These are phyloP conservation scores for Anthracocystis panici-leucophaei DNA, from an alignment of 1,284 basidiomycete species.

Conservation along the genomic window DNA sequence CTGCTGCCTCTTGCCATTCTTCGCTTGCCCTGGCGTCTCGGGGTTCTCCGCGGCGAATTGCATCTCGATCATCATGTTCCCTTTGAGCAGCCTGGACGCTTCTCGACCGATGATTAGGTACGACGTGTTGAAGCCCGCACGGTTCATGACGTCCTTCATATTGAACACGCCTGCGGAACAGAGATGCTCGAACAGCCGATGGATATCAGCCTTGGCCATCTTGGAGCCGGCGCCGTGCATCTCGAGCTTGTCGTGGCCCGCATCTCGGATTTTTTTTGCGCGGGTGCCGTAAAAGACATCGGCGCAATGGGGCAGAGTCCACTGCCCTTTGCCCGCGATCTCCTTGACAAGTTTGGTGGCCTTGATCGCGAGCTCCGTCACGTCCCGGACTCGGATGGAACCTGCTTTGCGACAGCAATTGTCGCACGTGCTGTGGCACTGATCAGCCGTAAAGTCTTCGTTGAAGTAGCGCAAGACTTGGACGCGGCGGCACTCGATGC, in stretches of 20 bases:
- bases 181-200: slow-evolving; percentile 77
- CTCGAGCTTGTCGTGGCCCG: slow-evolving; percentile 73
- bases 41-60: slow-evolving; percentile 41
- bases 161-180: slow-evolving; percentile 71
- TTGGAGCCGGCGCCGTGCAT: slow-evolving; percentile 75
- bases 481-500: slow-evolving; percentile 85
- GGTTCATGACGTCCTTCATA: slow-evolving; percentile 67
- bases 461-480: slow-evolving; percentile 81
- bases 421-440: slow-evolving; percentile 79
- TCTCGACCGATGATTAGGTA: slow-evolving; percentile 63
- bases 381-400: slow-evolving; percentile 71
- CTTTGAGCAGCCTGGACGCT: slow-evolving; percentile 36
- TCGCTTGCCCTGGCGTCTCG: slow-evolving; percentile 33
- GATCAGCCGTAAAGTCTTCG: slow-evolving; percentile 75
- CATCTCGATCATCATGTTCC: slow-evolving; percentile 53
- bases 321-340: slow-evolving; percentile 72
- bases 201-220: slow-evolving; percentile 73
- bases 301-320: slow-evolving; percentile 72
- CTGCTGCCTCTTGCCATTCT: slow-evolving; percentile 10
- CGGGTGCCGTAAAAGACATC: slow-evolving; percentile 78
- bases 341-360: slow-evolving; percentile 74
- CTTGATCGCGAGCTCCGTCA: slow-evolving; percentile 74
- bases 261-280: slow-evolving; percentile 72
- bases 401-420: slow-evolving; percentile 74
- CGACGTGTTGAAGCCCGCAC: slow-evolving; percentile 67